A percentile compares a stretch with the other conserved stretches of the same genome.
phyloP scores from a whole-genome alignment of 108 stramenopile genomes.

The Nitzschia sp. region DNA sequence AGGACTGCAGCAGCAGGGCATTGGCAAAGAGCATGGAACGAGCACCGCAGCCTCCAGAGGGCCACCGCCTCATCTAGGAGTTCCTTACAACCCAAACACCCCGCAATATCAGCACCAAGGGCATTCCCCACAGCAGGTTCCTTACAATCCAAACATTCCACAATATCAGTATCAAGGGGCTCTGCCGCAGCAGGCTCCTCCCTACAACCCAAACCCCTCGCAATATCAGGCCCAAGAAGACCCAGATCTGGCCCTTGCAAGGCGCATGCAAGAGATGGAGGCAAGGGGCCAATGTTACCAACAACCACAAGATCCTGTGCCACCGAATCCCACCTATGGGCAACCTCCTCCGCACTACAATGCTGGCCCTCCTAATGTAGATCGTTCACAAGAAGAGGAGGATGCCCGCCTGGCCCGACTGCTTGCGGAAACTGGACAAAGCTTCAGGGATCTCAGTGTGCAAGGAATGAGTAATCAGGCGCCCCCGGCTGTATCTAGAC shows the following conservation, averaged over 20 bases:
- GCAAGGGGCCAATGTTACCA: too few species aligned
- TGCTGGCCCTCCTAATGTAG: background rate
- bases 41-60: too few species aligned
- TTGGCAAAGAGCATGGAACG: background rate
- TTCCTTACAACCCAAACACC: background rate
- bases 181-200: background rate
- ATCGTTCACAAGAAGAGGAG: slow-evolving; percentile 23
- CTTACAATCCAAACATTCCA: background rate
- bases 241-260: slow-evolving; percentile 5
- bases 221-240: slow-evolving; percentile 5
- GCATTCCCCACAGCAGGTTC: background rate
- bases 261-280: slow-evolving; percentile 13
- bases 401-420: slow-evolving; percentile 24
- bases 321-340: background rate
- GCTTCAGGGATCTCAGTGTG: slow-evolving; percentile 1
- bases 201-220: background rate
- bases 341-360: background rate
- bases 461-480: background rate
- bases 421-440: slow-evolving; percentile 6
- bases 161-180: background rate
- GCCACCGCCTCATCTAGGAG: background rate
- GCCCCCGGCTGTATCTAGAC: background rate
- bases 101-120: background rate
- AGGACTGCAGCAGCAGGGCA: background rate
- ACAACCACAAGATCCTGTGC: background rate